Conservation (phyloP, 768 basidiomycete genomes). For the Serendipita sp. region DNA sequence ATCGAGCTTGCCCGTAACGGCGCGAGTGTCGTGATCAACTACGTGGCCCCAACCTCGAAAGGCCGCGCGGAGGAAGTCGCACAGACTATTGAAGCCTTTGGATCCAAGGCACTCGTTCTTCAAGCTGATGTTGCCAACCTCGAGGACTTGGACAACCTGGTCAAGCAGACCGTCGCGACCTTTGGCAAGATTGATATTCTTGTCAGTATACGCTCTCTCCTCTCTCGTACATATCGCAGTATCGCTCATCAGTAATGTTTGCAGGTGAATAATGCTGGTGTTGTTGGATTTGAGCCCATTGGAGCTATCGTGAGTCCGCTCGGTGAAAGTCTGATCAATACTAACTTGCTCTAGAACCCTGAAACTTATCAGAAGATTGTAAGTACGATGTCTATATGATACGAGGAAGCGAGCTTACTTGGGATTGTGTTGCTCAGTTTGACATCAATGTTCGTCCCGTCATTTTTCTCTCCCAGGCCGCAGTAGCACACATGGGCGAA, state of each 20-base stretch:
- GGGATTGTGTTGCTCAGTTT: conserved; percentile 24
- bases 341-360: too few relatives aligned
- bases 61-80: conserved; percentile 33
- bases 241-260: background rate
- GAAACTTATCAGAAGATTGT: background rate
- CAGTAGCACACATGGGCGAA: background rate
- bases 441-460: conserved; percentile 45
- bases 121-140: conserved; percentile 37
- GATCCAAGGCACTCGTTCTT: conserved; percentile 31
- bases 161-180: conserved; percentile 32
- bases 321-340: too few relatives aligned
- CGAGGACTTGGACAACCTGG: conserved; percentile 30
- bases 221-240: background rate
- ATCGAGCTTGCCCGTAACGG: conserved; percentile 38
- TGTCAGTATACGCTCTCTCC: conserved; percentile 16
- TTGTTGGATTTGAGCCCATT: conserved; percentile 37
- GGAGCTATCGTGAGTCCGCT: conserved; percentile 18
- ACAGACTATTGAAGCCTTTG: conserved; percentile 29
- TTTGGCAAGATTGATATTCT: conserved; percentile 43
- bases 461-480: conserved; percentile 34
- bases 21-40: conserved; percentile 44
- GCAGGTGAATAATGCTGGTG: conserved; percentile 33
- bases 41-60: conserved; percentile 26
- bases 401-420: too few relatives aligned
- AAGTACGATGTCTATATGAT: too few relatives aligned